These are phyloP conservation scores for Fraxinus greggii DNA, from an alignment of 305 asterid genomes.

Conservation along the genomic window DNA sequence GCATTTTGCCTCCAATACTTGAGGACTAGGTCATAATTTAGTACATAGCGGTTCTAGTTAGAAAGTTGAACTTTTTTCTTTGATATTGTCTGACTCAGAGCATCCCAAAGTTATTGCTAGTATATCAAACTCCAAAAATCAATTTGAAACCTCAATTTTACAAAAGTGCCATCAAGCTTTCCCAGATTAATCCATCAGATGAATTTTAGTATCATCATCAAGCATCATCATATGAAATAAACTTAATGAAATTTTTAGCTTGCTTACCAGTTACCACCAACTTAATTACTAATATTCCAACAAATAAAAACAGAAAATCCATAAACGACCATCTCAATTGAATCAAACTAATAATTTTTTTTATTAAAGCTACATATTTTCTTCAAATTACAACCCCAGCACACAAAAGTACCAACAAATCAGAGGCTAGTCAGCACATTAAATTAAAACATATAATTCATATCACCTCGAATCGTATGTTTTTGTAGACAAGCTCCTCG, in stretches of 20 bases:
- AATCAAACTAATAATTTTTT: not conserved
- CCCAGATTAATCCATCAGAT: not conserved
- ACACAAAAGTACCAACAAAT: not conserved
- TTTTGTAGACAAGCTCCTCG: slow-evolving; percentile 90
- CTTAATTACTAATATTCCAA: not conserved
- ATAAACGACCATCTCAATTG: not conserved
- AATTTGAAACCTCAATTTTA: not conserved
- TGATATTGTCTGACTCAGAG: not conserved
- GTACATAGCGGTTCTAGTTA: not conserved
- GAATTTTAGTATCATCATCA: not conserved
- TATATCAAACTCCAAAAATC: not conserved
- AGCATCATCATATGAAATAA: not conserved
- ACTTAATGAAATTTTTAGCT: not conserved
- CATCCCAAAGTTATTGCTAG: not conserved
- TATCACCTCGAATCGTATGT: slow-evolving; percentile 81
- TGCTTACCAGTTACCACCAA: not conserved
- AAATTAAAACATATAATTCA: not conserved
- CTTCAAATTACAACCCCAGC: not conserved
- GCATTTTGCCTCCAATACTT: not conserved
- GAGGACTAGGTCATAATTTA: not conserved
- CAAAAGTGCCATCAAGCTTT: not conserved
- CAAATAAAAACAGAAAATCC: not conserved
- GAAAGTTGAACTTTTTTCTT: not conserved
- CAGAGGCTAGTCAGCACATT: not conserved
- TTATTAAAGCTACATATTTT: slow-evolving; percentile 1